These are phyloP conservation scores for Penicillium paxilli DNA, from an alignment of 495 filamentous ascomycete genomes.

Conservation along the genomic window DNA sequence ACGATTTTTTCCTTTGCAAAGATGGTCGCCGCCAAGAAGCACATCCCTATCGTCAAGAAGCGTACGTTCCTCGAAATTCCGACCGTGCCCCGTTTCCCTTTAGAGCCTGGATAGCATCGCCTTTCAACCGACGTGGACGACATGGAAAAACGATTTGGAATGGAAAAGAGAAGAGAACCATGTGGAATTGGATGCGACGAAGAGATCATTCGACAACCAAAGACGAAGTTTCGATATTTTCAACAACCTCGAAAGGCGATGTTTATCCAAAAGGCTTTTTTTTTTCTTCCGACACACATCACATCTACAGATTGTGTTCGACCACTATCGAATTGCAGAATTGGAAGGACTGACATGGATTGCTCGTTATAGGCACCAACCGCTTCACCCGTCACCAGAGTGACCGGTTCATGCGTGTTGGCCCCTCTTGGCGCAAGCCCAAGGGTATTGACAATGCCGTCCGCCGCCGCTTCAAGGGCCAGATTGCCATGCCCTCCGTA, in stretches of 20 bases:
- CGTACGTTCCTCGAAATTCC: constrained; percentile 61
- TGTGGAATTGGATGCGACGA: not conserved
- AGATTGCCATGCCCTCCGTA: constrained; percentile 97
- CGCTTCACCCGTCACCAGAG: constrained; percentile 94
- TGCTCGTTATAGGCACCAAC: constrained; percentile 72
- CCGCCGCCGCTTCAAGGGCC: constrained; percentile 89
- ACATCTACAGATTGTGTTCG: no score
- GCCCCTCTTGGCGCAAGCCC: constrained; percentile 91
- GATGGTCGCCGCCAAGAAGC: constrained; percentile 99
- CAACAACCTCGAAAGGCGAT: constrained; percentile 20
- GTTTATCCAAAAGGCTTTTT: constrained; percentile 8
- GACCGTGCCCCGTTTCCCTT: constrained; percentile 11
- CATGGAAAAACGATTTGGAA: not conserved
- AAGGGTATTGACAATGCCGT: constrained; percentile 98
- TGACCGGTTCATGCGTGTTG: constrained; percentile 90
- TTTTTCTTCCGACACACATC: constrained; percentile 1
- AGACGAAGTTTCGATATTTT: not conserved
- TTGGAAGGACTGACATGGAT: constrained; percentile 32
- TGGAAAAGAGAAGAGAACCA: constrained; percentile 15
- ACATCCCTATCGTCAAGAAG: constrained; percentile 99
- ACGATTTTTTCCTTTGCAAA: constrained; percentile 35
- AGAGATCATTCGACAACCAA: not conserved
- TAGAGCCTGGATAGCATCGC: constrained; percentile 25
- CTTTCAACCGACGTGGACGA: constrained; percentile 19
- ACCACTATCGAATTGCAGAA: constrained; percentile 8